phyloP scores from a whole-genome alignment of 495 filamentous ascomycete genomes.

The Aspergillus cavernicola region DNA sequence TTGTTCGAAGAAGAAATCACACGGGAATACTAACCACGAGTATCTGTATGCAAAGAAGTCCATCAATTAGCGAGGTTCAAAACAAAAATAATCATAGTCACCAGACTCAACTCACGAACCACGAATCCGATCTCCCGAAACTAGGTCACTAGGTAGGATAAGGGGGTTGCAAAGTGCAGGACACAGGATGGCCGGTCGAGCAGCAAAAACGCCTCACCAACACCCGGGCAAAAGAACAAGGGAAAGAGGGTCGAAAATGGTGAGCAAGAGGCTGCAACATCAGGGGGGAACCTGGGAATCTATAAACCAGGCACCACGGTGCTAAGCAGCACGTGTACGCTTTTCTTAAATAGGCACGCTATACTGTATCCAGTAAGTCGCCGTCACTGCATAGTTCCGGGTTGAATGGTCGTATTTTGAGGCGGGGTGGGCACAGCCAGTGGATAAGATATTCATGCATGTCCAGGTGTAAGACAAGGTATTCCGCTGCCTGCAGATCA shows the following conservation, averaged over 20 bases:
- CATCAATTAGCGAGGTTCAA: no score
- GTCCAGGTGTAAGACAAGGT: no score
- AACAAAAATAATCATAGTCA: no score
- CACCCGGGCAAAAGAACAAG: neutral
- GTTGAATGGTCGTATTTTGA: no score
- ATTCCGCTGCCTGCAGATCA: no score
- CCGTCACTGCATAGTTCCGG: neutral
- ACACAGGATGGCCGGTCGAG: neutral
- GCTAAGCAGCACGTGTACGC: neutral
- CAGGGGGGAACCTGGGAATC: neutral
- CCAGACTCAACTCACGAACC: no score
- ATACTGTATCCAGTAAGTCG: neutral
- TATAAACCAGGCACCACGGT: neutral
- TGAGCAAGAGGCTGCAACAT: neutral
- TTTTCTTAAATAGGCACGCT: neutral
- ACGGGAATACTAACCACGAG: no score
- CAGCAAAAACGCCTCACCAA: neutral
- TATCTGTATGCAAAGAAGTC: no score
- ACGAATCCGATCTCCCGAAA: neutral
- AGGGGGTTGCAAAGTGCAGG: neutral
- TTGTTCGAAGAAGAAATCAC: no score
- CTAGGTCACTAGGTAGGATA: neutral
- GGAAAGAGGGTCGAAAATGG: neutral
- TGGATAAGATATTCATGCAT: no score
- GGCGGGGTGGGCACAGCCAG: no score